Base-by-base conservation (phyloP, 108 stramenopile genomes). In the Cylindrotheca closterium region DNA sequence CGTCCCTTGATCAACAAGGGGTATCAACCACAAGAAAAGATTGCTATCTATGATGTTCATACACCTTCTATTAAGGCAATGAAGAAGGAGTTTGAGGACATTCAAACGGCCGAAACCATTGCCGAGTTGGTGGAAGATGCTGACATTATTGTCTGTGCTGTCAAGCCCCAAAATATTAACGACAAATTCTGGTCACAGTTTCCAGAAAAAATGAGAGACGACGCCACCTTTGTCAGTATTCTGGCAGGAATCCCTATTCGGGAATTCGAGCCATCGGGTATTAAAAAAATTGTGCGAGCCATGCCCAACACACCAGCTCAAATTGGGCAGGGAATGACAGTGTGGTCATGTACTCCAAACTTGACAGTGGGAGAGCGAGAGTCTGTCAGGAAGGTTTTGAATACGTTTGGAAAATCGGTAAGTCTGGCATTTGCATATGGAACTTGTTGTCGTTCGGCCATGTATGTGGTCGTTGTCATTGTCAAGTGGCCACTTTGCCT, bases 291-390 rank as follows among this genome's bases (percentile, higher is more conserved):
- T 63, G 92, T 91, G 23, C 85, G 96, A 37, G 74, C 79, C 65
- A 97, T 97, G 97, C 97, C 97, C 28, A 97, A 97, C 56, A 97
- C 97, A 12, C 97, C 97, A 15, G 90, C 92, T 12, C 79, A 67
- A 54, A 89, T 93, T 29, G 87, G 88, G 42, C 63, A 86, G 19
- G 89, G 91, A 5, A 83, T 94, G 60, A 93, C 91, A 17, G 92
- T 94, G 1, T 91, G 90, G 91, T 74, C 72, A 30, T 93, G 86
- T 51, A 93, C 92, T 27, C 71, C 84, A 2, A 88, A 84, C 58
- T 63, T 93, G 42, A 67, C 73, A 19, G 54, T 74, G 18, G 65
- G 77, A 19, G 86, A 89, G 28, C 81, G 88, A 27, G 71, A 77
- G 21, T 46, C 53, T 27, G 81, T 89, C 24, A 79, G 78, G 49